A percentile compares a stretch with the other conserved stretches of the same genome.
phyloP scores from a whole-genome alignment of 768 basidiomycete genomes.

The Cystobasidium tubakii region DNA sequence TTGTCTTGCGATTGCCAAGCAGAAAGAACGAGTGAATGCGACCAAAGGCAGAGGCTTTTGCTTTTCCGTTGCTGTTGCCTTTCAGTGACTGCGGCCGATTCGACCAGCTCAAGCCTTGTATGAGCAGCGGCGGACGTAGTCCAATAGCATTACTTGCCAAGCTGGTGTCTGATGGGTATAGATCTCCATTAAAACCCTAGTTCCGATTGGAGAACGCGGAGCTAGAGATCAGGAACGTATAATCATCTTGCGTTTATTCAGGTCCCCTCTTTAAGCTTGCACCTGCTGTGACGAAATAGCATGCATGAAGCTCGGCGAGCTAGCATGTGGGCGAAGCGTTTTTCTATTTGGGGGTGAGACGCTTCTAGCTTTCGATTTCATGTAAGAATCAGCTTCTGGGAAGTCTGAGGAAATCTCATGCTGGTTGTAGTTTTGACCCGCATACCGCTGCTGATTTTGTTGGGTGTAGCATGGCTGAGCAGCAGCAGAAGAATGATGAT shows the following conservation, averaged over 20 bases:
- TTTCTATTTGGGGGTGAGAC: neutral
- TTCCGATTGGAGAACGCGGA: no score
- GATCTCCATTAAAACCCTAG: no score
- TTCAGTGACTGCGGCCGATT: no score
- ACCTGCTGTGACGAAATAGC: neutral
- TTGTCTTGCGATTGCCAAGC: no score
- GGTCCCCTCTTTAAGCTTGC: neutral
- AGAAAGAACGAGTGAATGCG: no score
- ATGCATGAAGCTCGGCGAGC: neutral
- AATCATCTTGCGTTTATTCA: no score
- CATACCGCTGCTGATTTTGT: neutral
- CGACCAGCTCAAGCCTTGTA: neutral
- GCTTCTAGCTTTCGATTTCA: neutral
- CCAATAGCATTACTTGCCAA: no score
- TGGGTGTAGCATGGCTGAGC: neutral
- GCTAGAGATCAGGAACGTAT: no score
- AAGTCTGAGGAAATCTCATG: conserved; percentile 14
- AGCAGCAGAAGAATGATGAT: neutral
- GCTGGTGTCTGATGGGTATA: no score
- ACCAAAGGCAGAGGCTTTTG: no score
- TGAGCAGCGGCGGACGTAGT: no score
- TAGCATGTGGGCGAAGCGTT: neutral
- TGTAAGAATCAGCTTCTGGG: conserved; percentile 25
- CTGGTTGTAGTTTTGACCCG: neutral
- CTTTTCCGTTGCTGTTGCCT: no score